These are phyloP conservation scores for Xylariaceae sp. DNA, from an alignment of 2,329 filamentous ascomycete genomes.

Conservation along the genomic window DNA sequence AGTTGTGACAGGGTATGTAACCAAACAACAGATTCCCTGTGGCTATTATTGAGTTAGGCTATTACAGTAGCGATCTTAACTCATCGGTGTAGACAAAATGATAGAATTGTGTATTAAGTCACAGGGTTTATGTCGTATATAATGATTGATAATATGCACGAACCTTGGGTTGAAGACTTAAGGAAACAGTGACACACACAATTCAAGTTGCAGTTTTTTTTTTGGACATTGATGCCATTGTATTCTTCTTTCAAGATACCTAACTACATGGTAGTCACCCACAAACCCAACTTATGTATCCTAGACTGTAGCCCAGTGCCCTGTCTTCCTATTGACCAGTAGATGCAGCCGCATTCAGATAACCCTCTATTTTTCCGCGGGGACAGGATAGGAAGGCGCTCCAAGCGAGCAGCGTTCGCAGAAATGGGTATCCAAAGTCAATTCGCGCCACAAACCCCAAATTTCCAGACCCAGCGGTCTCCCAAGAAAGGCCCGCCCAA, in stretches of 20 bases:
- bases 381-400: slow-evolving; percentile 28
- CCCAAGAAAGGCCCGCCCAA: slow-evolving; percentile 4
- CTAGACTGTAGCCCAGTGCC: not conserved
- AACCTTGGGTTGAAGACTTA: not conserved
- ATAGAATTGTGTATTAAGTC: not conserved
- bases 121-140: not conserved
- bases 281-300: not conserved
- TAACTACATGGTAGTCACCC: slow-evolving; percentile 11
- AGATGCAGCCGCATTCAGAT: slow-evolving; percentile 20
- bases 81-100: no score
- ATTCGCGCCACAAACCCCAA: slow-evolving; percentile 25
- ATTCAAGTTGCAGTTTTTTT: not conserved
- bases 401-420: slow-evolving; percentile 23
- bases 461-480: slow-evolving; percentile 4
- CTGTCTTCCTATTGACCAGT: slow-evolving; percentile 6
- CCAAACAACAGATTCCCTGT: slow-evolving; percentile 3
- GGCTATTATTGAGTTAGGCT: no score
- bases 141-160: not conserved
- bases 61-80: no score
- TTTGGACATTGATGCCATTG: not conserved
- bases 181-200: not conserved
- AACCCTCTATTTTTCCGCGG: slow-evolving; percentile 14
- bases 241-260: slow-evolving; percentile 7
- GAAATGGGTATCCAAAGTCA: slow-evolving; percentile 33
- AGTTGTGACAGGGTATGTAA: slow-evolving; percentile 17